phyloP scores from a whole-genome alignment of 495 filamentous ascomycete species.

The Trichocladium uniseriatum region DNA sequence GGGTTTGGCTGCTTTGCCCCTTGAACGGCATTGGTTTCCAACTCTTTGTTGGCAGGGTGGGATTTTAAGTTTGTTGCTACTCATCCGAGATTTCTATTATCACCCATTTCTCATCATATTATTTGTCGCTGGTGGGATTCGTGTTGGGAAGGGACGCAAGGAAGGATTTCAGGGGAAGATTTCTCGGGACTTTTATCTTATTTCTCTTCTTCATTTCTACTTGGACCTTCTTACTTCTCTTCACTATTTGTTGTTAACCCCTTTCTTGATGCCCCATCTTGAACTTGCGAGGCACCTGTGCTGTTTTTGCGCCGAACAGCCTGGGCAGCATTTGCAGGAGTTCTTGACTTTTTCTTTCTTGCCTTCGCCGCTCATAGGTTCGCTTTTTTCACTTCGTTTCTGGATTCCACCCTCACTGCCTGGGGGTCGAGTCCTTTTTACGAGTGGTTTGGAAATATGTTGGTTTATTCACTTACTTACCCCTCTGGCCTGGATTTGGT shows the following conservation, averaged over 20 bases:
- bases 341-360: not conserved
- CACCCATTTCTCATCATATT: too few relatives aligned
- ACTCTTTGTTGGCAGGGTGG: too few relatives aligned
- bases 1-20: too few relatives aligned
- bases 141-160: too few relatives aligned
- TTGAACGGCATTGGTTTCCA: too few relatives aligned
- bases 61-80: too few relatives aligned
- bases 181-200: not conserved
- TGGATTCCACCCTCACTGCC: not conserved
- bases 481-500: not conserved
- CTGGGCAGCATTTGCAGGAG: not conserved
- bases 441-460: not conserved
- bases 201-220: slow-evolving; percentile 10
- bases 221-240: slow-evolving; percentile 5
- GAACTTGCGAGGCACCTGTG: not conserved
- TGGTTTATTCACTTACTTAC: not conserved
- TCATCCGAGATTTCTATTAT: too few relatives aligned
- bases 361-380: not conserved
- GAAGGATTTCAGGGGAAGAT: too few relatives aligned
- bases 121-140: too few relatives aligned
- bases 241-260: not conserved
- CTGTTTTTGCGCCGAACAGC: not conserved
- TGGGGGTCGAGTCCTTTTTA: not conserved
- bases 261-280: not conserved
- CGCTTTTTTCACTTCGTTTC: not conserved